These are phyloP conservation scores for Stephania cephalantha DNA, from an alignment of 164 flowering plant species.

Conservation along the genomic window DNA sequence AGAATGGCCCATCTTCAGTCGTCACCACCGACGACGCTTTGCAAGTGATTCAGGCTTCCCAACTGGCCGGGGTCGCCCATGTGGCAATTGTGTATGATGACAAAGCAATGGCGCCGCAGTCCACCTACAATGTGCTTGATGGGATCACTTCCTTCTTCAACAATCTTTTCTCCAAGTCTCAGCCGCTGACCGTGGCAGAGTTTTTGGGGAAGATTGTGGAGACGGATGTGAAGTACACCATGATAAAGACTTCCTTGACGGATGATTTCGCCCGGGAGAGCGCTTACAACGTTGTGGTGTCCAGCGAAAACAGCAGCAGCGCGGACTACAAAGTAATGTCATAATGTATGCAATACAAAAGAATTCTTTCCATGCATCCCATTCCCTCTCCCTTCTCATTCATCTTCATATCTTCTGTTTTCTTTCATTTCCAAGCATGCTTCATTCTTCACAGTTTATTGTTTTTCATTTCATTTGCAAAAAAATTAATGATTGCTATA, in stretches of 20 bases:
- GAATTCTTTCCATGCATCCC: not conserved
- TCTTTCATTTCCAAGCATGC: not conserved
- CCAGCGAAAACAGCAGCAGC: conserved; percentile 48
- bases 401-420: not conserved
- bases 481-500: not conserved
- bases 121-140: conserved; percentile 62
- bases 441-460: too few relatives aligned
- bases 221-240: conserved; percentile 60
- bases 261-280: conserved; percentile 73
- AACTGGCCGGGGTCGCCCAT: conserved; percentile 77
- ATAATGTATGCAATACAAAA: conserved; percentile 48
- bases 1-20: conserved; percentile 54
- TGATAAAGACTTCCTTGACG: conserved; percentile 63
- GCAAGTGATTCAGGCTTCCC: conserved; percentile 64
- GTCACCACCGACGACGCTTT: conserved; percentile 65
- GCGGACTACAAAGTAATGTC: conserved; percentile 97
- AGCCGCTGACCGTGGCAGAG: conserved; percentile 50
- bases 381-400: not conserved
- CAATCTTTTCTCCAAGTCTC: conserved; percentile 63
- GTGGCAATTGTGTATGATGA: conserved; percentile 68
- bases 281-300: conserved; percentile 59
- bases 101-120: conserved; percentile 9
- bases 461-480: too few relatives aligned
- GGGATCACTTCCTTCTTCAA: conserved; percentile 74
- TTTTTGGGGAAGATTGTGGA: conserved; percentile 51